Conservation (phyloP, 2,329 filamentous ascomycete species). For the Phyllosticta capitalensis region DNA sequence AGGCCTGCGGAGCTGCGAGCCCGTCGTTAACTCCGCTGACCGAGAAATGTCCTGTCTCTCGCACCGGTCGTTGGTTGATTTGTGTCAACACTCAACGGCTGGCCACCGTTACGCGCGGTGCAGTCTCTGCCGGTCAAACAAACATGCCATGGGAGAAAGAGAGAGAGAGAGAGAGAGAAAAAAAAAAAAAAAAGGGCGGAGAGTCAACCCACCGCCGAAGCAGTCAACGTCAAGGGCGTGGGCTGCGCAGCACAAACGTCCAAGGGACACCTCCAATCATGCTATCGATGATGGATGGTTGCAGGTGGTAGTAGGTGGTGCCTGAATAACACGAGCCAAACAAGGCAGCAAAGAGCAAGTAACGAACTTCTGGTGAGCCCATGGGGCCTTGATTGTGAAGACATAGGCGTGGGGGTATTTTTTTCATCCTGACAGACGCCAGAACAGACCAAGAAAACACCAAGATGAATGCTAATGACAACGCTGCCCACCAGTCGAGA, state of each 20-base stretch:
- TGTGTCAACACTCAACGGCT: neutral
- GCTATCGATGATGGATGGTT: neutral
- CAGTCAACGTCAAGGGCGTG: neutral
- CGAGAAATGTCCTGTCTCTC: neutral
- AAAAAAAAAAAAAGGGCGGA: constrained; percentile 1
- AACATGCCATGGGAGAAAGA: neutral
- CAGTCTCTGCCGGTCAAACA: neutral
- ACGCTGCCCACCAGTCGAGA: neutral
- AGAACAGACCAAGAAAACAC: neutral
- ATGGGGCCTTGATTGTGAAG: neutral
- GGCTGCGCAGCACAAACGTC: neutral
- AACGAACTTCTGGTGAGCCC: neutral
- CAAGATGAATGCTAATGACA: neutral
- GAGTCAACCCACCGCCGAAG: neutral
- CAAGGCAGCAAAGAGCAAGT: neutral
- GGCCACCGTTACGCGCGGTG: neutral
- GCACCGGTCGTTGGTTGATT: neutral
- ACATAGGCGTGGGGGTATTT: neutral
- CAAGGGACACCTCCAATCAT: neutral
- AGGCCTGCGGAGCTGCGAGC: neutral
- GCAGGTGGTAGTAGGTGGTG: too few relatives aligned
- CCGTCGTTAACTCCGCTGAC: neutral
- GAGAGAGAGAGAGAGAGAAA: neutral
- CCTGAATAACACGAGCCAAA: neutral
- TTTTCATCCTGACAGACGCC: neutral